Base-by-base conservation (phyloP, 441 rosid genomes). In the Lagerstroemia fauriei region DNA sequence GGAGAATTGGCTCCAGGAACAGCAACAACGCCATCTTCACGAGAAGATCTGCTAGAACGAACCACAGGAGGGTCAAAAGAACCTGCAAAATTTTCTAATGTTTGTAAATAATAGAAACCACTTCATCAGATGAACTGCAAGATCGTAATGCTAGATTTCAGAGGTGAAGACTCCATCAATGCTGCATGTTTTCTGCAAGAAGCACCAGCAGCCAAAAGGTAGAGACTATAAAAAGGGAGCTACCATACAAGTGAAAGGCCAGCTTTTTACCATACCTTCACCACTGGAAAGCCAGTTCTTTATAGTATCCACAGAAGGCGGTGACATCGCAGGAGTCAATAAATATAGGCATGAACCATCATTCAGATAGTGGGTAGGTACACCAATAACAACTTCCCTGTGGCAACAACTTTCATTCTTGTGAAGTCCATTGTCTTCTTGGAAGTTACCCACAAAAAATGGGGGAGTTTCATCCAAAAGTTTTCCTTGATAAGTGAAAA, bases 321-420 rank as follows among this genome's bases (percentile, higher is more conserved):
- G 98, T 81, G 95, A 88, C 85, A 86, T 82, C 18, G 85, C 90
- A 78, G 95, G 94, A 75, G 95, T 85, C 88, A 96, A 84, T 78
- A 92, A 86, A 91, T 91, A 94, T 87, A 95, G 83, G 76, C 77
- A 78, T 65, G 98, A 94, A 73, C 98, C 95, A 81, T 95, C 95
- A 86, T 91, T 93, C 84, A 89, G 90, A 91, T 89, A 90, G 88
- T 90, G 91, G 83, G 91, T 84, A 61, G 96, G 96, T 63, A 93
- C 89, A 81, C 93, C 95, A 79, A 86, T 76, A 24, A 85, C 51
- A 86, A 87, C 87, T 90, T 90, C 85, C 80, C 85, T 86, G 83
- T 44, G 79, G 87, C 71, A 81, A 81, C 81, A 77, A 76, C 74
- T 82, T 65, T 79, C 81, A 46, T 31, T 78, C 69, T 78, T 84